Conservation (phyloP, 2,329 filamentous ascomycete genomes). For the Fusarium tricinctum region DNA sequence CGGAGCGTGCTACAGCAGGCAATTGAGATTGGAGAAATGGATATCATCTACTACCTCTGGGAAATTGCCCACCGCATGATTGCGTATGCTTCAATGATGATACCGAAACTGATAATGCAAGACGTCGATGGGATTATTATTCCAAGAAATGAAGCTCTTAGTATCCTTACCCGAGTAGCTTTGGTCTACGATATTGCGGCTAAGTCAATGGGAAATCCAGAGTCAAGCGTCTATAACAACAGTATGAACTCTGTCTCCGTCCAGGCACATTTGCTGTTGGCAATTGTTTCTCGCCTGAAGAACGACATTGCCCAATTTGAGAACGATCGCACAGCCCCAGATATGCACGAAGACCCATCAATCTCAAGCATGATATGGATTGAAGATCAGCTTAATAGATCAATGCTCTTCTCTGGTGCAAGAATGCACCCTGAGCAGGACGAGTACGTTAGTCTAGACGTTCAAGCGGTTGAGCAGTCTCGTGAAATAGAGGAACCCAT, state of each 20-base stretch:
- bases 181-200: not conserved
- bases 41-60: constrained; percentile 11
- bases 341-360: no score
- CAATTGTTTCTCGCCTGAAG: no score
- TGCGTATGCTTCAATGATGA: constrained; percentile 6
- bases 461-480: no score
- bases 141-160: not conserved
- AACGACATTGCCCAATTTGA: no score
- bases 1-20: not conserved
- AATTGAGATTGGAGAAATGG: not conserved
- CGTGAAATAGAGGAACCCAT: no score
- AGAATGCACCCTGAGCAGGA: no score
- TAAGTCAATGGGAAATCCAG: not conserved
- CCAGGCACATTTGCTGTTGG: not conserved
- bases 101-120: not conserved
- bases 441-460: no score
- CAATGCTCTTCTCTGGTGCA: no score
- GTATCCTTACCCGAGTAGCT: not conserved
- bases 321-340: no score
- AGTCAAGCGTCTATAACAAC: not conserved
- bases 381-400: no score
- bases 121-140: not conserved
- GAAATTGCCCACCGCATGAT: constrained; percentile 1
- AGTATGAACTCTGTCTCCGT: not conserved
- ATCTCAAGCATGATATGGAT: no score